phyloP scores from a whole-genome alignment of 441 rosid genomes.

The Adansonia rubrostipa region DNA sequence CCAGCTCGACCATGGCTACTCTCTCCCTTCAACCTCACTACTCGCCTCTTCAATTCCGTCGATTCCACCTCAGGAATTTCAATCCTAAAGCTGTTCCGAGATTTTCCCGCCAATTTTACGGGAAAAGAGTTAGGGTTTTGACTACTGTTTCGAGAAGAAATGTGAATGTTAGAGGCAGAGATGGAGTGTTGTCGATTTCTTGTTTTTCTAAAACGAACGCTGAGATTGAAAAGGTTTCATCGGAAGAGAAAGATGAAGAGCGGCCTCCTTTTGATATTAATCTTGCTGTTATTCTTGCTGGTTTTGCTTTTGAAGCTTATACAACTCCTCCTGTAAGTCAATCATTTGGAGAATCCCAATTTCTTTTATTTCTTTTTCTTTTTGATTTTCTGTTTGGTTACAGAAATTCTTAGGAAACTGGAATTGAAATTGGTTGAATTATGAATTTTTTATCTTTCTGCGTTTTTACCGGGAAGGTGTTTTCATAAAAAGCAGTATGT shows the following conservation, averaged over 20 bases:
- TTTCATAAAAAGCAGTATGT: background rate
- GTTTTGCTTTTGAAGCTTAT: slow-evolving; percentile 91
- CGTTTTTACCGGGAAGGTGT: background rate
- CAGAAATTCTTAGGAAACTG: background rate
- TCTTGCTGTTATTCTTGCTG: slow-evolving; percentile 92
- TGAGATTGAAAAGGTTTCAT: slow-evolving; percentile 39
- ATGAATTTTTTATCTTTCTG: slow-evolving; percentile 8
- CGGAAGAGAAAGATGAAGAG: slow-evolving; percentile 42
- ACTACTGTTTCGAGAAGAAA: slow-evolving; percentile 17
- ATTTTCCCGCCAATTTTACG: slow-evolving; percentile 38
- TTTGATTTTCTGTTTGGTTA: background rate
- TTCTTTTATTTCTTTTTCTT: background rate
- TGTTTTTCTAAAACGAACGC: slow-evolving; percentile 45
- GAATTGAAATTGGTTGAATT: background rate
- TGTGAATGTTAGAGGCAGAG: slow-evolving; percentile 26
- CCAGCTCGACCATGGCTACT: slow-evolving; percentile 26
- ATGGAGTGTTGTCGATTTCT: slow-evolving; percentile 29
- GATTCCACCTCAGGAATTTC: slow-evolving; percentile 23
- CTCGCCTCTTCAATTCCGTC: slow-evolving; percentile 18
- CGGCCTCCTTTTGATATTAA: slow-evolving; percentile 86
- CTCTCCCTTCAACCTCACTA: background rate
- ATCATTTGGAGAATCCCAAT: slow-evolving; percentile 1
- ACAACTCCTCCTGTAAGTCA: slow-evolving; percentile 65
- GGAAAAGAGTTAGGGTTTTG: slow-evolving; percentile 33
- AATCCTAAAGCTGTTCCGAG: slow-evolving; percentile 24